phyloP scores from a whole-genome alignment of 805 yeast species.

The Maudiozyma saulgeensis region DNA sequence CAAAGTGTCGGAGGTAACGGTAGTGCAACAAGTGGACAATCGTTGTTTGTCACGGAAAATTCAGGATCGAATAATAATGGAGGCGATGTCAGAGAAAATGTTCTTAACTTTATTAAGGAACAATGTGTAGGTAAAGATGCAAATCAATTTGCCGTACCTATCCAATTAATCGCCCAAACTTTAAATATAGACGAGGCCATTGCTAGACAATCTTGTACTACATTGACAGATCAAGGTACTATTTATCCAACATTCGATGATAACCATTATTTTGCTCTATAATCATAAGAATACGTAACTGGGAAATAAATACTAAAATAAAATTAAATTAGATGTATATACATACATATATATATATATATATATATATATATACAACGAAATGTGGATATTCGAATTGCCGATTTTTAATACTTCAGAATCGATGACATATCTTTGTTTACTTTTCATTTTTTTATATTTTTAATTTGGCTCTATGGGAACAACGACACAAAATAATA shows the following conservation, averaged over 20 bases:
- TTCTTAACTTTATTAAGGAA: conserved; percentile 40
- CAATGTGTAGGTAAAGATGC: conserved; percentile 42
- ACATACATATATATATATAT: no score
- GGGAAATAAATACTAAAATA: no score
- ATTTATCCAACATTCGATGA: conserved; percentile 66
- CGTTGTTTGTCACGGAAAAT: conserved; percentile 38
- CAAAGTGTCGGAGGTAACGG: background rate
- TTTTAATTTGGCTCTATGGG: no score
- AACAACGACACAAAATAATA: no score
- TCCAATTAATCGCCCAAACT: conserved; percentile 48
- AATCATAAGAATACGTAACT: background rate
- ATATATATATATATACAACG: no score
- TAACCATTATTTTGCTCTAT: conserved; percentile 45
- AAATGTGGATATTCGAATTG: no score
- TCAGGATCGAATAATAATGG: conserved; percentile 24
- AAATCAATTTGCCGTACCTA: conserved; percentile 60
- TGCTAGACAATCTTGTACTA: conserved; percentile 41
- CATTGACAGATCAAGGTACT: conserved; percentile 56
- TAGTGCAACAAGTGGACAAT: conserved; percentile 9
- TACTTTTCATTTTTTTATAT: no score
- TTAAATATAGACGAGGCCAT: conserved; percentile 42
- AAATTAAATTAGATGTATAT: no score
- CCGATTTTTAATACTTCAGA: no score
- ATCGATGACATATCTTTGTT: no score
- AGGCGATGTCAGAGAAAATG: conserved; percentile 32